Percentiles rank a stretch among this genome's conserved stretches.
phyloP scores from a whole-genome alignment of 495 filamentous ascomycete genomes.

The Parachaetomium inaequale region DNA sequence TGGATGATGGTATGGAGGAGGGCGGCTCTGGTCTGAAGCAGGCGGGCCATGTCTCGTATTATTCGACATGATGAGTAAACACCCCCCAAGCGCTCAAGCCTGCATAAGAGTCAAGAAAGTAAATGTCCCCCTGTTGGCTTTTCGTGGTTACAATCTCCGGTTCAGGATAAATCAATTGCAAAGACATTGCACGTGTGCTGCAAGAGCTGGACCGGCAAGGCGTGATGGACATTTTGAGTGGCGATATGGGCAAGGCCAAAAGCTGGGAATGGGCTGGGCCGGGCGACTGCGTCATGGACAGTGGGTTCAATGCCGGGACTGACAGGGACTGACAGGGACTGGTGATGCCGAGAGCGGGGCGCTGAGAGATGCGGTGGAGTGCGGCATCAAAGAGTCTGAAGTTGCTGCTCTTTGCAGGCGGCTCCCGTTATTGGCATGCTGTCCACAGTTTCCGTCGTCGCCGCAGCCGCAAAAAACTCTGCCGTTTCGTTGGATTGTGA shows the following conservation, averaged over 20 bases:
- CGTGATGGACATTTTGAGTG: conserved; percentile 3
- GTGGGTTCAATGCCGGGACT: background rate
- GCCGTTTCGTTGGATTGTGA: too few species aligned
- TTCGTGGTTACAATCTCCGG: background rate
- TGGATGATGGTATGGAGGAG: background rate
- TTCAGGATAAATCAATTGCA: too few species aligned
- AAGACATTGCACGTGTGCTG: background rate
- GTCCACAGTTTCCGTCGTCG: too few species aligned
- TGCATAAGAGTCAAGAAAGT: too few species aligned
- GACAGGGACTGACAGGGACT: too few species aligned
- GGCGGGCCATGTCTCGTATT: background rate
- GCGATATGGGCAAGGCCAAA: conserved; percentile 2
- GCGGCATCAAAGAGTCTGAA: too few species aligned
- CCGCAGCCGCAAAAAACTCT: too few species aligned
- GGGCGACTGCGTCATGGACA: conserved; percentile 10
- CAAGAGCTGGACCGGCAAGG: background rate
- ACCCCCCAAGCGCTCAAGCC: background rate
- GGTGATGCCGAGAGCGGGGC: conserved; percentile 4
- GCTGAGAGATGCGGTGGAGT: too few species aligned
- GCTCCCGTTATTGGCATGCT: too few species aligned
- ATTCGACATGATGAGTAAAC: background rate
- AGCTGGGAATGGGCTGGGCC: background rate
- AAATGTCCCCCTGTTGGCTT: too few species aligned
- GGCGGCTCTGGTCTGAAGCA: background rate
- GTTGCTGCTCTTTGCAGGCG: too few species aligned